Evolutionary conservation across 495 filamentous ascomycete species (phyloP), one percentile per base, ranked within the genome.

Genomic region (Thozetella sp.): DNA sequence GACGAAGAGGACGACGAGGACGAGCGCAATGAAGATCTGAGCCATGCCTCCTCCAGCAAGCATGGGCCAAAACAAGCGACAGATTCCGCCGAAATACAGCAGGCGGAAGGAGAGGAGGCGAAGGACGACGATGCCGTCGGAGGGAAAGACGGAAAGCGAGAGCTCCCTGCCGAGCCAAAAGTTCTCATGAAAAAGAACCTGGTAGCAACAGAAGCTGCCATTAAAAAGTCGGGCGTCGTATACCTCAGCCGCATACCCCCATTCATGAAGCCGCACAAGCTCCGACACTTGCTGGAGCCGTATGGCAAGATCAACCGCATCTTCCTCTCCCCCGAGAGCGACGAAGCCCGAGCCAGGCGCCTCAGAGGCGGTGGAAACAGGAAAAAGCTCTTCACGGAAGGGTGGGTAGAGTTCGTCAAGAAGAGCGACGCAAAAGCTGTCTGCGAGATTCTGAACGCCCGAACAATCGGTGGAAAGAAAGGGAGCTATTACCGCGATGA

Each of bases 211-310:
- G 83, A 84, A 56, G 75, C 75, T 37, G 83, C 83, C 10, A 77
- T 85, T 53, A 81, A 81, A 43, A 85, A 82, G 63, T 89, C 89
- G 0, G 93, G 93, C 37, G 88, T 97, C 2, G 76, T 97, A 53
- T 98, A 97, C 69, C 78, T 98, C 54, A 96, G 92, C 2, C 90
- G 93, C 46, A 83, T 97, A 22, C 95, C 96, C 22, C 95, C 95
- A 9, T 97, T 96, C 73, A 92, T 99, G 83, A 96, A 95, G 67
- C 96, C 96, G 17, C 78, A 80, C 48, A 92, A 93, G 46, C 73
- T 98, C 20, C 88, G 91, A 53, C 82, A 85, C 9, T 83, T 97
- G 15, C 83, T 99, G 27, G 83, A 91, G 51, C 83, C 85, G 2
- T 90, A 94, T 59, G 92, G 92, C 20, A 83, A 85, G 20, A 90